A percentile compares a stretch with the other conserved stretches of the same genome.
These are phyloP conservation scores for Carex pumila DNA, from an alignment of 176 grass and related monocot species.

Conservation along the genomic window DNA sequence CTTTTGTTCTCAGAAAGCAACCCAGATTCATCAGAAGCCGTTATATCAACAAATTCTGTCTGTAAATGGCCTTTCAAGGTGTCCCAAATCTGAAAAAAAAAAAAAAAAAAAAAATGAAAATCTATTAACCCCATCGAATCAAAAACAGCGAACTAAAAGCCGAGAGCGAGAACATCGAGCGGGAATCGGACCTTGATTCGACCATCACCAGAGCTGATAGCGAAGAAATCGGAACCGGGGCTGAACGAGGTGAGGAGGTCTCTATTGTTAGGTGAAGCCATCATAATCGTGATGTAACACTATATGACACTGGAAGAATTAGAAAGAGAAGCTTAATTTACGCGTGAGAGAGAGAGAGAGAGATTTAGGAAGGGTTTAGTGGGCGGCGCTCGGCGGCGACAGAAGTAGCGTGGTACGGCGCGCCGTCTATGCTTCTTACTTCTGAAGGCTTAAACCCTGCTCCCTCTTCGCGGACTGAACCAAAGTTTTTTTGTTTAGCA, in stretches of 20 bases:
- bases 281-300: constrained; percentile 12
- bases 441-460: constrained; percentile 15
- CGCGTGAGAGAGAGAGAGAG: background rate
- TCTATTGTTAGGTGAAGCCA: constrained; percentile 34
- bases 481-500: background rate
- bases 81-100: constrained; percentile 74
- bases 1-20: constrained; percentile 38
- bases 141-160: background rate
- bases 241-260: constrained; percentile 77
- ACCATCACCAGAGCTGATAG: constrained; percentile 71
- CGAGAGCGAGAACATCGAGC: background rate
- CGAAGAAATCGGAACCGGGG: constrained; percentile 61
- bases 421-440: constrained; percentile 1
- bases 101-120: background rate
- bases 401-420: background rate
- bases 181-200: constrained; percentile 60
- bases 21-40: constrained; percentile 33
- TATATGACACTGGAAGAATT: background rate
- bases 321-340: background rate
- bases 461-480: background rate
- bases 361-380: constrained; percentile 17
- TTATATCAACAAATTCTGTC: constrained; percentile 68
- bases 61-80: constrained; percentile 63
- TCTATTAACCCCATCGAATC: background rate
- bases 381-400: background rate